These are phyloP conservation scores for Leptographium wingfieldii DNA, from an alignment of 2,329 filamentous ascomycete species.

Conservation along the genomic window DNA sequence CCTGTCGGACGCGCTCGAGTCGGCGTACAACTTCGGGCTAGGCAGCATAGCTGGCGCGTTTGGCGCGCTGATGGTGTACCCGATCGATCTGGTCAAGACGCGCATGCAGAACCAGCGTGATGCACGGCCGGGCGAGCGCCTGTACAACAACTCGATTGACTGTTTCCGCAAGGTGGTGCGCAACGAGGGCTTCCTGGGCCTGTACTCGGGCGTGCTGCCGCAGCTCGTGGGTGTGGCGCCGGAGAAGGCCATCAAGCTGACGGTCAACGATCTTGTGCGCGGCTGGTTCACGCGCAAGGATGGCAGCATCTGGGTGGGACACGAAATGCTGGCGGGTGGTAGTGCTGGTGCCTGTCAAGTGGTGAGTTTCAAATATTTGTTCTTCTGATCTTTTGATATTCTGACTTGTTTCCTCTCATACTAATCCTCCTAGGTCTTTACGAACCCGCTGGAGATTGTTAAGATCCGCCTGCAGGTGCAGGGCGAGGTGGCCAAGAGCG, in stretches of 20 bases:
- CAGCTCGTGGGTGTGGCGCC: conserved; percentile 97
- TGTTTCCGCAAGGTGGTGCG: conserved; percentile 86
- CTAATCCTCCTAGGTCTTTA: conserved; percentile 57
- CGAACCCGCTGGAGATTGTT: conserved; percentile 96
- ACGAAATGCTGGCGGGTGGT: conserved; percentile 81
- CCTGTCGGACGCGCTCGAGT: conserved; percentile 56
- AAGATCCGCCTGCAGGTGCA: conserved; percentile 98
- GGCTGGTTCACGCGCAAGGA: conserved; percentile 60
- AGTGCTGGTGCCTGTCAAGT: conserved; percentile 90
- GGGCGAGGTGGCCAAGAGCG: conserved; percentile 82
- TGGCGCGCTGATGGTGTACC: conserved; percentile 98
- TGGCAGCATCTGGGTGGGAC: conserved; percentile 54
- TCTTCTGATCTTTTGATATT: too few species aligned
- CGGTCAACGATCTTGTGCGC: conserved; percentile 89
- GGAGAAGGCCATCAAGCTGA: conserved; percentile 98
- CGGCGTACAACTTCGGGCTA: conserved; percentile 78
- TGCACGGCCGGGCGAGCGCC: conserved; percentile 64
- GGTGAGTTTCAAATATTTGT: conserved; percentile 37
- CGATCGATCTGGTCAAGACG: conserved; percentile 97
- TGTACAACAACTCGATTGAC: conserved; percentile 97
- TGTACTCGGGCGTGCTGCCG: conserved; percentile 90
- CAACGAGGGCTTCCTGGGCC: conserved; percentile 78
- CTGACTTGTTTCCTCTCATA: background rate
- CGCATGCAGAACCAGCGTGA: conserved; percentile 94
- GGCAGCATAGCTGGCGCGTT: conserved; percentile 90